Percentiles rank a stretch among this genome's conserved stretches.
Conservation (phyloP, 345 rosid species). For the Eutrema heterophyllum region DNA sequence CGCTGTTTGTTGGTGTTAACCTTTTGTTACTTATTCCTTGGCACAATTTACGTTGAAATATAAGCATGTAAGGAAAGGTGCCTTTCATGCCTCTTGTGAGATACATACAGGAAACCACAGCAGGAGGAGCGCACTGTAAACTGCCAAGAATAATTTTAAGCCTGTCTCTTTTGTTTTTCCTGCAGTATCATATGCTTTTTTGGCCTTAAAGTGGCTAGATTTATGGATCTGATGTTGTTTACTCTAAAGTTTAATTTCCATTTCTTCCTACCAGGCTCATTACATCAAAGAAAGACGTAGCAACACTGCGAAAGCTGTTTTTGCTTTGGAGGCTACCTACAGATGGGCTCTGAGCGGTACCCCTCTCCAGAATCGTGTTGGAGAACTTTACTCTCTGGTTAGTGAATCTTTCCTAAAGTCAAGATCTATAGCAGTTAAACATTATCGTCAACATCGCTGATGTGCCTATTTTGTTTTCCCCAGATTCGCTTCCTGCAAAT, state of each 20-base stretch:
- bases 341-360: slow-evolving; percentile 99
- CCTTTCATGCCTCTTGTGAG: neutral
- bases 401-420: slow-evolving; percentile 25
- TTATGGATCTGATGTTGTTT: slow-evolving; percentile 7
- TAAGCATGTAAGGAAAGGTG: neutral
- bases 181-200: neutral
- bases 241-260: neutral
- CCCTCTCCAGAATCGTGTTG: slow-evolving; percentile 98
- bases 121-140: neutral
- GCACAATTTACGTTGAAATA: neutral
- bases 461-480: slow-evolving; percentile 9
- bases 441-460: slow-evolving; percentile 17
- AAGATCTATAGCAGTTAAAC: neutral
- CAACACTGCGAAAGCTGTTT: slow-evolving; percentile 90
- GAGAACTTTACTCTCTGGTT: slow-evolving; percentile 95
- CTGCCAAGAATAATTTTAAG: neutral
- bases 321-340: slow-evolving; percentile 70
- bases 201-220: neutral
- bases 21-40: neutral
- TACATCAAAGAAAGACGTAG: slow-evolving; percentile 83
- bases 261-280: slow-evolving; percentile 57
- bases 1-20: neutral
- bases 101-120: neutral
- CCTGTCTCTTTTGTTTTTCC: neutral
- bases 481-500: slow-evolving; percentile 94